Conservation (phyloP, 1,139 yeast genomes). For the Geotrichum fermentans region DNA sequence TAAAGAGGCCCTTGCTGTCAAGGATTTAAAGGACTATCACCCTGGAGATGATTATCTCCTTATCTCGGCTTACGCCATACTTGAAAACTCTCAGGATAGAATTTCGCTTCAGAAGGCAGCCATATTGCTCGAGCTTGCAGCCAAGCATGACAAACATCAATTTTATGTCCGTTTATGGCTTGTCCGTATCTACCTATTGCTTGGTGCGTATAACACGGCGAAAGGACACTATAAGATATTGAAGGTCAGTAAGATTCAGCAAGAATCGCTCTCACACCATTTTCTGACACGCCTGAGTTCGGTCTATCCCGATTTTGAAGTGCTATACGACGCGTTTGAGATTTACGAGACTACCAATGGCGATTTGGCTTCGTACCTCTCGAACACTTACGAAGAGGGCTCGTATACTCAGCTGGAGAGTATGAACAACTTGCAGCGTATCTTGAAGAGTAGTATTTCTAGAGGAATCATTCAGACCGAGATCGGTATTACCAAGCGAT, state of each 20-base stretch:
- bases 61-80: conserved; percentile 40
- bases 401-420: conserved; percentile 60
- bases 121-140: conserved; percentile 47
- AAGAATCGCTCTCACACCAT: conserved; percentile 65
- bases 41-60: conserved; percentile 62
- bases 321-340: conserved; percentile 29
- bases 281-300: conserved; percentile 48
- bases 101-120: conserved; percentile 35
- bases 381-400: conserved; percentile 49
- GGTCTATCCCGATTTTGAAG: conserved; percentile 36
- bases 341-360: conserved; percentile 48
- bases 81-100: conserved; percentile 25
- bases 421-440: conserved; percentile 43
- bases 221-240: conserved; percentile 49
- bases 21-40: conserved; percentile 57
- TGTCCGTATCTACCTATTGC: conserved; percentile 53
- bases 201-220: conserved; percentile 55
- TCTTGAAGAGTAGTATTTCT: conserved; percentile 29
- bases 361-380: conserved; percentile 48
- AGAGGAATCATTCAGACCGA: conserved; percentile 24
- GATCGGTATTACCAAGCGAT: conserved; percentile 10
- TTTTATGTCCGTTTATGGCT: conserved; percentile 68
- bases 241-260: conserved; percentile 70
- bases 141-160: conserved; percentile 54
- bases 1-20: conserved; percentile 35